phyloP scores from a whole-genome alignment of 2,329 filamentous ascomycete species.

The Alternaria ethzedia region DNA sequence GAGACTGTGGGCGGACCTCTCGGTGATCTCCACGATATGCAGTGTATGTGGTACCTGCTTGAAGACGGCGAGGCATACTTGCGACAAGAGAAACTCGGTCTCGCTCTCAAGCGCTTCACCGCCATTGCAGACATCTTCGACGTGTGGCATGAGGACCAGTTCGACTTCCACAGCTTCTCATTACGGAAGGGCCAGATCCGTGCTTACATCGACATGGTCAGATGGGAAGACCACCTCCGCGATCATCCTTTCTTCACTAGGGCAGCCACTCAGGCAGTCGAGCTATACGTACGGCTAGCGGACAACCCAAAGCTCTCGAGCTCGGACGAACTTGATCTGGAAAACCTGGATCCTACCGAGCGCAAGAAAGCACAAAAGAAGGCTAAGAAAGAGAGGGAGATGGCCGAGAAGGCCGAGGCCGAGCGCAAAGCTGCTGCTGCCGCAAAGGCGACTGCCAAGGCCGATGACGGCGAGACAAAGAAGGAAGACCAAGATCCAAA shows the following conservation, averaged over 20 bases:
- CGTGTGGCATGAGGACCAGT: slow-evolving; percentile 97
- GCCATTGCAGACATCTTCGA: slow-evolving; percentile 92
- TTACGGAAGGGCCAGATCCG: slow-evolving; percentile 95
- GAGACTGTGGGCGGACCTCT: slow-evolving; percentile 88
- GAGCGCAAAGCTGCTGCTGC: slow-evolving; percentile 81
- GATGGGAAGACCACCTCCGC: slow-evolving; percentile 90
- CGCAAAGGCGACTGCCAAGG: slow-evolving; percentile 62
- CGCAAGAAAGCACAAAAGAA: slow-evolving; percentile 90
- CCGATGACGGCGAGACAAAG: slow-evolving; percentile 69
- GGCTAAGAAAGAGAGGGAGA: slow-evolving; percentile 75
- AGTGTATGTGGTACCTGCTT: slow-evolving; percentile 95
- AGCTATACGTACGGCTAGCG: slow-evolving; percentile 78
- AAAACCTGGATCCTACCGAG: slow-evolving; percentile 64
- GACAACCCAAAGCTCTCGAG: slow-evolving; percentile 75
- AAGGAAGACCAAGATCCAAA: slow-evolving; percentile 91
- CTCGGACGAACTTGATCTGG: slow-evolving; percentile 64
- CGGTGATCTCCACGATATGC: slow-evolving; percentile 94
- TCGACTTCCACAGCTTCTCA: slow-evolving; percentile 98
- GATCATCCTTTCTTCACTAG: slow-evolving; percentile 93
- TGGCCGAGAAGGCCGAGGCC: slow-evolving; percentile 78
- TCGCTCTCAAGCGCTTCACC: slow-evolving; percentile 92
- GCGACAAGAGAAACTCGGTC: slow-evolving; percentile 78
- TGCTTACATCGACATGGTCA: slow-evolving; percentile 93
- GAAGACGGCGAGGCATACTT: slow-evolving; percentile 92
- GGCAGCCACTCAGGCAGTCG: slow-evolving; percentile 80